Conservation (phyloP, 1,284 basidiomycete species). For the Tausonia pullulans region DNA sequence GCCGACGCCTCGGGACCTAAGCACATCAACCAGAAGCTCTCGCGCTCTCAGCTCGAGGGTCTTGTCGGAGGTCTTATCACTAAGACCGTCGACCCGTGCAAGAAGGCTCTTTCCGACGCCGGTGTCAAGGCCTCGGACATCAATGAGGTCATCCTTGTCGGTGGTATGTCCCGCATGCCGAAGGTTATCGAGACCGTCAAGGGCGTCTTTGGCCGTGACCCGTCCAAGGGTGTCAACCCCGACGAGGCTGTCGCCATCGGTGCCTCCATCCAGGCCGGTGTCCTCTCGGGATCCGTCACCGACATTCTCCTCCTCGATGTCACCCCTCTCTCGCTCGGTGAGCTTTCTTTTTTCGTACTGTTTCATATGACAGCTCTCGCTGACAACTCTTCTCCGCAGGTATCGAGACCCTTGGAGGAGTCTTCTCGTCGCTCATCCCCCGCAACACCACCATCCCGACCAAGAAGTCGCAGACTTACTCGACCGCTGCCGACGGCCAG, state of each 20-base stretch:
- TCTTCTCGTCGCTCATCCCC: slow-evolving; percentile 81
- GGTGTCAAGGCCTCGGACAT: slow-evolving; percentile 84
- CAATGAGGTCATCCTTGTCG: slow-evolving; percentile 93
- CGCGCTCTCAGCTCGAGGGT: slow-evolving; percentile 79
- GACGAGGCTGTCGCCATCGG: slow-evolving; percentile 94
- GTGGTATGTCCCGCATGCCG: slow-evolving; percentile 98
- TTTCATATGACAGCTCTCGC: not conserved
- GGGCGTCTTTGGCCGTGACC: slow-evolving; percentile 83
- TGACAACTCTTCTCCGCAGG: slow-evolving; percentile 26
- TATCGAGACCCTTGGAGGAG: slow-evolving; percentile 96
- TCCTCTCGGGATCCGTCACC: slow-evolving; percentile 72
- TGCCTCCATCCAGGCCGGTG: slow-evolving; percentile 95
- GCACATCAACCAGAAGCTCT: slow-evolving; percentile 87
- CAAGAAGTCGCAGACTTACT: slow-evolving; percentile 98
- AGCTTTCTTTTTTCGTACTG: slow-evolving; percentile 16
- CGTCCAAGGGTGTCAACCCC: slow-evolving; percentile 91
- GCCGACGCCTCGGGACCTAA: slow-evolving; percentile 88
- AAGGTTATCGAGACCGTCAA: slow-evolving; percentile 89
- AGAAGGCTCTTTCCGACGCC: slow-evolving; percentile 86
- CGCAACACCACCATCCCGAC: slow-evolving; percentile 99
- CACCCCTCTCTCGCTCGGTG: slow-evolving; percentile 82
- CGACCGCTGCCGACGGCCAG: slow-evolving; percentile 88
- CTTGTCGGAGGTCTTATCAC: slow-evolving; percentile 74
- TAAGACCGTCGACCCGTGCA: slow-evolving; percentile 91
- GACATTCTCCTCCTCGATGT: slow-evolving; percentile 95